Base-by-base conservation (phyloP, 2,329 filamentous ascomycete species). In the Corniculantispora saksenae region DNA sequence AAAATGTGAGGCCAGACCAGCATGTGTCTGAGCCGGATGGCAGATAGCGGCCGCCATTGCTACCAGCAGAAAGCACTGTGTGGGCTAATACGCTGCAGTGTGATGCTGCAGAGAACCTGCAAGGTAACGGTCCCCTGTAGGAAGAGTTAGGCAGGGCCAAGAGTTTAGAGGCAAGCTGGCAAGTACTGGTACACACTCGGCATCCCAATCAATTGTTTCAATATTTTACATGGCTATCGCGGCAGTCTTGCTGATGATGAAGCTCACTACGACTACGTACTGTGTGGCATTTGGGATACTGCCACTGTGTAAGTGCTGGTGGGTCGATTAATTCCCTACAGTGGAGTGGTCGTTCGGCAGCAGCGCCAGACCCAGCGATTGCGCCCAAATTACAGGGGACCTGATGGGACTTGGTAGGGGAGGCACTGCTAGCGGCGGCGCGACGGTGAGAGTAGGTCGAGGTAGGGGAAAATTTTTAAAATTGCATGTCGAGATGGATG, bases 401-500 rank as follows among this genome's bases (percentile, higher is more conserved):
- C 53, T n/a, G n/a, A n/a, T n/a, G 29, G 27, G 17, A 38, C 38
- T 21, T 56, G 32, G n/a, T 38, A 40, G 35, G 21, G 32, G 53
- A 38, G 15, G 56, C 38, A 43, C 38, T 57, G 38, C 54, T 57
- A 57, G 54, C 12, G 38, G 54, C 12, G 19, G 53, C 21, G 53
- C 25, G 55, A 45, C 23, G 40, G 55, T 32, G 5, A 12, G n/a
- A 50, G 9, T 12, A 50, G n/a, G n/a, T n/a, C n/a, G 47, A 25
- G 38, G 53, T 10, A 23, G 25, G 21, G 59, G n/a, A 48, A 62
- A 47, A n/a, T 32, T 48, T 61, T 62, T 62, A 55, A 55, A 27
- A 62, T 62, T 62, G 60, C 60, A 62, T 27, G 32, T 29, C 23
- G 17, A 53, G 35, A 7, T 40, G 53, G 35, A 7, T 40, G 53